These are phyloP conservation scores for Termitomyces sp. DNA, from an alignment of 768 basidiomycete genomes.

Conservation along the genomic window DNA sequence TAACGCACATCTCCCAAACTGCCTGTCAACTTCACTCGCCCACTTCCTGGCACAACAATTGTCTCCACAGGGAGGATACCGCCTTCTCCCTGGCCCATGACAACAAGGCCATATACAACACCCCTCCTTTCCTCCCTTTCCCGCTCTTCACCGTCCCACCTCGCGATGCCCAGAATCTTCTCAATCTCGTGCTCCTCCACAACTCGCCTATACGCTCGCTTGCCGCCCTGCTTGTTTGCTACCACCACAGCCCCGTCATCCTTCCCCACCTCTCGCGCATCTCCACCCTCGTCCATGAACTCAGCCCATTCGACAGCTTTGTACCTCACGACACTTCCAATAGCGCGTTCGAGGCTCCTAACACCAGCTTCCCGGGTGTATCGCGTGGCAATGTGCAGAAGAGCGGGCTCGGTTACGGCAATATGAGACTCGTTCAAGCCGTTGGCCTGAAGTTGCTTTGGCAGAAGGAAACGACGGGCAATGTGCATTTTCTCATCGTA, in stretches of 20 bases:
- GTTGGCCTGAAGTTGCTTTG: slow-evolving; percentile 82
- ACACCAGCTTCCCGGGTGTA: slow-evolving; percentile 94
- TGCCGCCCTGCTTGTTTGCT: slow-evolving; percentile 7
- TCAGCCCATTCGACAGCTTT: slow-evolving; percentile 93
- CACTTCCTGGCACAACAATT: slow-evolving; percentile 68
- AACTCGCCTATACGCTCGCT: slow-evolving; percentile 45
- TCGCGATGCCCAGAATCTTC: slow-evolving; percentile 73
- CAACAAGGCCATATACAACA: slow-evolving; percentile 81
- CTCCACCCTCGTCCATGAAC: slow-evolving; percentile 38
- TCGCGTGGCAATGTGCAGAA: slow-evolving; percentile 67
- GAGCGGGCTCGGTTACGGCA: slow-evolving; percentile 59
- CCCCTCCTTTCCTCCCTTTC: slow-evolving; percentile 72
- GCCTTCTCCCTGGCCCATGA: slow-evolving; percentile 85
- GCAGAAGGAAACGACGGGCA: slow-evolving; percentile 79
- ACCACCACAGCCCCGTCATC: slow-evolving; percentile 16
- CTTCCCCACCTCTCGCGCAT: slow-evolving; percentile 14
- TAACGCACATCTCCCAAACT: slow-evolving; percentile 68
- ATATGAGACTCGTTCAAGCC: slow-evolving; percentile 62
- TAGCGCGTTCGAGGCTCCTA: slow-evolving; percentile 80
- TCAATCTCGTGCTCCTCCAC: slow-evolving; percentile 76
- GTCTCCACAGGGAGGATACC: slow-evolving; percentile 85
- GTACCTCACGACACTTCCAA: slow-evolving; percentile 83
- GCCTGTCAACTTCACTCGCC: slow-evolving; percentile 74
- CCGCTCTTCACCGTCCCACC: slow-evolving; percentile 76
- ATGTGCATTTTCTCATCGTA: slow-evolving; percentile 92